Evolutionary conservation across 768 basidiomycete species (phyloP).

Genomic region (Butyriboletus loyo): DNA sequence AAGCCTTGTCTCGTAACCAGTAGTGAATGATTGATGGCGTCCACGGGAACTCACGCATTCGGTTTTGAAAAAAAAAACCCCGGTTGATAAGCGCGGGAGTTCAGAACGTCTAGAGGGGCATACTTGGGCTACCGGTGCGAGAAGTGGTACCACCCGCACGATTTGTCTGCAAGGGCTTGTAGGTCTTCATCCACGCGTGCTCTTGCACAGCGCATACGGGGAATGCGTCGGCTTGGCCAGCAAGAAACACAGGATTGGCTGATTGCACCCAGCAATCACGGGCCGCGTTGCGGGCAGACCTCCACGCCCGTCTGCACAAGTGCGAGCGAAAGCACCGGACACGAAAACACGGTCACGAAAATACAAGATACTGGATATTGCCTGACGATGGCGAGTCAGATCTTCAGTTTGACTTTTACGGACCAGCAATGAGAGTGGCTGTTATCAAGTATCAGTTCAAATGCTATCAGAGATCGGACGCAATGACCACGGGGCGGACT

Average conservation of each 20-base stretch:
- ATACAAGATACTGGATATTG: slow-evolving; percentile 44
- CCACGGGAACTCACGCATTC: slow-evolving; percentile 37
- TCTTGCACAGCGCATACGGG: slow-evolving; percentile 43
- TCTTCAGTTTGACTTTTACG: slow-evolving; percentile 32
- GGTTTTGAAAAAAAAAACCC: slow-evolving; percentile 34
- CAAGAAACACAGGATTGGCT: slow-evolving; percentile 33
- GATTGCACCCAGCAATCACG: slow-evolving; percentile 37
- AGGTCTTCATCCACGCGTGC: slow-evolving; percentile 68
- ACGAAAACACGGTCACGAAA: slow-evolving; percentile 39
- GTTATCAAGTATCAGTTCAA: slow-evolving; percentile 3
- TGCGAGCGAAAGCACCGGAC: slow-evolving; percentile 42
- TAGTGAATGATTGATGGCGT: slow-evolving; percentile 61
- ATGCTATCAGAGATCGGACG: not conserved
- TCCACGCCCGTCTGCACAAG: slow-evolving; percentile 41
- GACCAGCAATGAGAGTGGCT: slow-evolving; percentile 36
- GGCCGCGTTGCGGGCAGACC: slow-evolving; percentile 36
- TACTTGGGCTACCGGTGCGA: slow-evolving; percentile 57
- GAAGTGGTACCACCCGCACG: slow-evolving; percentile 59
- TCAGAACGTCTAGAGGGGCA: slow-evolving; percentile 66
- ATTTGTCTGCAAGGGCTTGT: slow-evolving; percentile 51
- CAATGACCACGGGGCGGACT: slow-evolving; percentile 56
- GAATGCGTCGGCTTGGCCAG: slow-evolving; percentile 28
- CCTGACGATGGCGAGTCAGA: slow-evolving; percentile 23
- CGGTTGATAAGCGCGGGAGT: slow-evolving; percentile 45
- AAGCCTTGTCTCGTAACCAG: slow-evolving; percentile 59